Conservation (phyloP, 345 rosid species). For the Corchorus olitorius region DNA sequence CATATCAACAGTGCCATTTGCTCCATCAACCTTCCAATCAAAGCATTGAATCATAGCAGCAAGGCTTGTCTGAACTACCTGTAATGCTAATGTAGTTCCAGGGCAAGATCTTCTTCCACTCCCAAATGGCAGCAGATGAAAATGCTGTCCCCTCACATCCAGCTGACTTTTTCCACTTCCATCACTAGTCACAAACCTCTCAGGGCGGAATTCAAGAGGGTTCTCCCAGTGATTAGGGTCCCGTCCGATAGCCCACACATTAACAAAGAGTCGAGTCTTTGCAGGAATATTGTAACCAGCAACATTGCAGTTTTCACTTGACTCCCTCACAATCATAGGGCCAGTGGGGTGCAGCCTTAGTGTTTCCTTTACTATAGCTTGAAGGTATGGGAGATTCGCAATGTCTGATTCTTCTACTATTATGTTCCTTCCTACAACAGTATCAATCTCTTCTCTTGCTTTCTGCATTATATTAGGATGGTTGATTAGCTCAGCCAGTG, state of each 20-base stretch:
- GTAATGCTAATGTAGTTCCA: conserved; percentile 31
- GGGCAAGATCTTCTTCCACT: conserved; percentile 62
- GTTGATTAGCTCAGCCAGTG: conserved; percentile 67
- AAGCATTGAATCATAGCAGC: conserved; percentile 34
- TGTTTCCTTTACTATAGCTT: conserved; percentile 63
- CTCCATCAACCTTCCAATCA: conserved; percentile 33
- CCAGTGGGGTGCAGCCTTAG: conserved; percentile 77
- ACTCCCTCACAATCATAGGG: conserved; percentile 48
- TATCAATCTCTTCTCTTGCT: conserved; percentile 53
- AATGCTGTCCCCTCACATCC: conserved; percentile 48
- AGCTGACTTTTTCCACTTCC: conserved; percentile 34
- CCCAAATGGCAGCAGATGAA: conserved; percentile 49
- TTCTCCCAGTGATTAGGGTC: conserved; percentile 54
- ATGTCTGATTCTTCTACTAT: conserved; percentile 57
- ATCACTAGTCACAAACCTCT: conserved; percentile 50
- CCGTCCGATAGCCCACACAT: conserved; percentile 59
- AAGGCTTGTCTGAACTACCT: conserved; percentile 24
- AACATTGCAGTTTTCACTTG: conserved; percentile 45
- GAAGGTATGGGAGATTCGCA: conserved; percentile 55
- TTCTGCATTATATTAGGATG: conserved; percentile 63
- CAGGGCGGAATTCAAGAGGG: conserved; percentile 59
- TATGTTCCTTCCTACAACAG: conserved; percentile 53
- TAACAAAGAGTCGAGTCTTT: conserved; percentile 49
- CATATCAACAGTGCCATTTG: conserved; percentile 48
- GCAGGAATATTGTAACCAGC: conserved; percentile 48